A percentile compares a stretch with the other conserved stretches of the same genome.
phyloP scores from a whole-genome alignment of 768 basidiomycete genomes.

The Hebeloma cylindrosporum region DNA sequence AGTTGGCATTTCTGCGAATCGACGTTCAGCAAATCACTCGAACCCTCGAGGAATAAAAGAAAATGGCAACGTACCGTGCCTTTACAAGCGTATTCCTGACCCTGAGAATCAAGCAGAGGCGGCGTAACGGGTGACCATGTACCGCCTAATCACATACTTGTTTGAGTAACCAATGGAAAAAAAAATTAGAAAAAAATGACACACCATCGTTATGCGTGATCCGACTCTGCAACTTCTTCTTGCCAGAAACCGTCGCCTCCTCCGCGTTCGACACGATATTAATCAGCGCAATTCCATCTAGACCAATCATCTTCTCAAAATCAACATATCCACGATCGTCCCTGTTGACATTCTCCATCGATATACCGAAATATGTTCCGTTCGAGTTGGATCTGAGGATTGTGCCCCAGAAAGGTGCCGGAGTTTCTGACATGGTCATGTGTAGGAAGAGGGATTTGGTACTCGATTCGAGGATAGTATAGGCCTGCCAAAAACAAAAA shows the following conservation, averaged over 20 bases:
- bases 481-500: conserved; percentile 52
- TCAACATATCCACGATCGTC: conserved; percentile 87
- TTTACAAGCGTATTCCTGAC: conserved; percentile 67
- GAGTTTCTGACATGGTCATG: conserved; percentile 84
- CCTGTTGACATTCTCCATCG: conserved; percentile 88
- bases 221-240: conserved; percentile 75
- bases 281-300: conserved; percentile 94
- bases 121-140: conserved; percentile 84
- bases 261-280: conserved; percentile 85
- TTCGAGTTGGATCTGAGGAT: conserved; percentile 97
- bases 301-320: conserved; percentile 95
- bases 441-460: conserved; percentile 94
- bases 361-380: conserved; percentile 93
- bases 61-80: conserved; percentile 49
- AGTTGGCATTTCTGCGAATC: conserved; percentile 70
- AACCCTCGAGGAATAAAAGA: neutral
- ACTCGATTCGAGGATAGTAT: conserved; percentile 92
- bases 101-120: conserved; percentile 73
- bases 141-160: conserved; percentile 53
- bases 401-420: conserved; percentile 80
- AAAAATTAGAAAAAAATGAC: conserved; percentile 19
- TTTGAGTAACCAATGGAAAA: no score
- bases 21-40: conserved; percentile 1
- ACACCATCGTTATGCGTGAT: conserved; percentile 97
- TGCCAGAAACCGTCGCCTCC: conserved; percentile 67